Percentiles rank a stretch among this genome's conserved stretches.
Evolutionary conservation across 352 stramenopile species (phyloP).

Genomic region (Globisporangium nagaii): DNA sequence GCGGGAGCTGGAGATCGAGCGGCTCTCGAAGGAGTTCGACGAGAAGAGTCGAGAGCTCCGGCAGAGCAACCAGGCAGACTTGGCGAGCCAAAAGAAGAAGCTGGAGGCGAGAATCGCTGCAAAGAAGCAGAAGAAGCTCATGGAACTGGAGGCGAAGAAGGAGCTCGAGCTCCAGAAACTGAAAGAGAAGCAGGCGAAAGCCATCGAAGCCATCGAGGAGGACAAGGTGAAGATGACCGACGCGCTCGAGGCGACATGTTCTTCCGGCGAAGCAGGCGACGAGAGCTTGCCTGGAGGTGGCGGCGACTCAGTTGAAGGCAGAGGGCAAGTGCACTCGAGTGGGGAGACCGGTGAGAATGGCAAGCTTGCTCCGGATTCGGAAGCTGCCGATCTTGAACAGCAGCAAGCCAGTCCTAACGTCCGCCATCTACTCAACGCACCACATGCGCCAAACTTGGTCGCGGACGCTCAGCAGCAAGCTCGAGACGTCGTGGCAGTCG

Average conservation of each 20-base stretch:
- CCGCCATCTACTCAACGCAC: background rate
- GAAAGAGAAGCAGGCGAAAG: conserved; percentile 33
- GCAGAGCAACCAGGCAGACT: conserved; percentile 52
- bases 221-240: conserved; percentile 25
- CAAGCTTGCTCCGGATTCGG: background rate
- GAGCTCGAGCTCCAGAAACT: conserved; percentile 49
- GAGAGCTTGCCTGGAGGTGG: background rate
- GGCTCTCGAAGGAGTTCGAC: conserved; percentile 59
- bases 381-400: background rate
- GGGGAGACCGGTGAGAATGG: background rate
- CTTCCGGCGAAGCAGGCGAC: background rate
- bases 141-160: conserved; percentile 65
- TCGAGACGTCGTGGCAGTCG: conserved; percentile 40
- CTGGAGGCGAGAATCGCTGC: conserved; percentile 64
- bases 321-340: background rate
- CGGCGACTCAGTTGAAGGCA: background rate
- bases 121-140: conserved; percentile 74
- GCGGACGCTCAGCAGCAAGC: conserved; percentile 26
- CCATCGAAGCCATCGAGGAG: conserved; percentile 25
- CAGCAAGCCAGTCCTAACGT: background rate
- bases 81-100: conserved; percentile 55
- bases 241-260: conserved; percentile 17
- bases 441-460: background rate
- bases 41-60: conserved; percentile 52
- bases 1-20: conserved; percentile 43